Percentiles rank a stretch among this genome's conserved stretches.
Evolutionary conservation across 1,284 basidiomycete species (phyloP).

Genomic region (Butyriboletus appendiculatus): DNA sequence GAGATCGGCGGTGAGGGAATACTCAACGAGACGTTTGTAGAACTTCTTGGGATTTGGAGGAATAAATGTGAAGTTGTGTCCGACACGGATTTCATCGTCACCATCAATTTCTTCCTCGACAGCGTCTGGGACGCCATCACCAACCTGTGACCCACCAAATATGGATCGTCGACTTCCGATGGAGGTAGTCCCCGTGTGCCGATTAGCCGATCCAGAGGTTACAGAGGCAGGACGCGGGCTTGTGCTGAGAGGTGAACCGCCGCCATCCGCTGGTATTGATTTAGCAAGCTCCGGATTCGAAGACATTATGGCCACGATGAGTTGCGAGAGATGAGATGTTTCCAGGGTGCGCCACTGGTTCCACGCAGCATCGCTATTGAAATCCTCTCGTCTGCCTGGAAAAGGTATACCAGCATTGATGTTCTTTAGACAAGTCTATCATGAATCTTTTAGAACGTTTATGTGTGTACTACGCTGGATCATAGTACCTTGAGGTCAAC

Average conservation of each 20-base stretch:
- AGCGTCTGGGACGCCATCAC: constrained; percentile 41
- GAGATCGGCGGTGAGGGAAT: constrained; percentile 85
- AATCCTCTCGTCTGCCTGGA: constrained; percentile 87
- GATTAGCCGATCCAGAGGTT: constrained; percentile 38
- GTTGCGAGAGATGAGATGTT: constrained; percentile 81
- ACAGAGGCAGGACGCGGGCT: constrained; percentile 53
- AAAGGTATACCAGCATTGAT: constrained; percentile 84
- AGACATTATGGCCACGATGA: constrained; percentile 88
- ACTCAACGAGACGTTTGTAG: constrained; percentile 83
- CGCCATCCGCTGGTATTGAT: constrained; percentile 61
- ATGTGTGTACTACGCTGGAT: neutral
- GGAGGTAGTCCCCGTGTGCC: constrained; percentile 49
- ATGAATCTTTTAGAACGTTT: constrained; percentile 6
- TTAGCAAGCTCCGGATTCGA: constrained; percentile 88
- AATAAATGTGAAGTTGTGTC: constrained; percentile 84
- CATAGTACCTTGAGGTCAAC: constrained; percentile 75
- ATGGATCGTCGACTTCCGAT: constrained; percentile 67
- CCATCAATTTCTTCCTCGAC: constrained; percentile 47
- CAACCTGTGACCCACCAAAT: constrained; percentile 31
- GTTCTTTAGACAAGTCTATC: constrained; percentile 83
- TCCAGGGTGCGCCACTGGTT: constrained; percentile 85
- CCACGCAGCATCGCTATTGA: constrained; percentile 80
- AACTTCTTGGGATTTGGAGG: constrained; percentile 86
- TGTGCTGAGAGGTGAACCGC: constrained; percentile 41
- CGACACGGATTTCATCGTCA: constrained; percentile 69